These are phyloP conservation scores for Trichoderma reesei DNA, from an alignment of 495 filamentous ascomycete genomes.

Conservation along the genomic window DNA sequence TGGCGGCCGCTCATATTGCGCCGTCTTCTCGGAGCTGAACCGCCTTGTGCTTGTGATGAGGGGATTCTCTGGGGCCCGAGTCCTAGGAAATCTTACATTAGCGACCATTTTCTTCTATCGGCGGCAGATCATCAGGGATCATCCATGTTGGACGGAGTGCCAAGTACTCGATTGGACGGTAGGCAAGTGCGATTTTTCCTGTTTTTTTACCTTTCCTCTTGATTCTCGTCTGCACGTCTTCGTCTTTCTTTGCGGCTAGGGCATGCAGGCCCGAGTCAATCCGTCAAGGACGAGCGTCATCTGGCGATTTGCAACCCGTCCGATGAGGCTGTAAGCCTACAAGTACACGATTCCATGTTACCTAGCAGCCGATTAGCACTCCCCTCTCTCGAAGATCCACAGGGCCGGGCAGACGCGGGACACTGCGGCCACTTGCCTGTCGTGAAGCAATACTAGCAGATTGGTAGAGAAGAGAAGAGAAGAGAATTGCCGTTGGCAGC, in stretches of 20 bases:
- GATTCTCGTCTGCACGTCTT: neutral
- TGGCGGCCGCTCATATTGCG: neutral
- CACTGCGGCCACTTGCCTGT: neutral
- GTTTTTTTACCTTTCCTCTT: neutral
- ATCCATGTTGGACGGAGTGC: neutral
- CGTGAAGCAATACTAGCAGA: no score
- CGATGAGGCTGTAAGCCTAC: neutral
- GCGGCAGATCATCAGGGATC: neutral
- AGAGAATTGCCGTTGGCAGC: neutral
- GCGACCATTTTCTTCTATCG: neutral
- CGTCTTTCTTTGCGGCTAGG: neutral
- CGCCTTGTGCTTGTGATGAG: conserved; percentile 2
- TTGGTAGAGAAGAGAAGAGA: neutral
- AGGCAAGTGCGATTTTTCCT: neutral
- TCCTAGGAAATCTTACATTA: conserved; percentile 4
- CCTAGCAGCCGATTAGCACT: neutral
- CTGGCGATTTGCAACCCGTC: neutral
- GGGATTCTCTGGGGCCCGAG: neutral
- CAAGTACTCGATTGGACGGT: neutral
- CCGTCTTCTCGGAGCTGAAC: neutral
- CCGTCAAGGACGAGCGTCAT: neutral
- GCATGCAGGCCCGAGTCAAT: neutral
- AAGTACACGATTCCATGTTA: no score
- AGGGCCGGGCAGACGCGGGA: neutral
- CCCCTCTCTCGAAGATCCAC: neutral